Evolutionary conservation across 768 basidiomycete genomes (phyloP).

Genomic region (Tephrocybe rancida): DNA sequence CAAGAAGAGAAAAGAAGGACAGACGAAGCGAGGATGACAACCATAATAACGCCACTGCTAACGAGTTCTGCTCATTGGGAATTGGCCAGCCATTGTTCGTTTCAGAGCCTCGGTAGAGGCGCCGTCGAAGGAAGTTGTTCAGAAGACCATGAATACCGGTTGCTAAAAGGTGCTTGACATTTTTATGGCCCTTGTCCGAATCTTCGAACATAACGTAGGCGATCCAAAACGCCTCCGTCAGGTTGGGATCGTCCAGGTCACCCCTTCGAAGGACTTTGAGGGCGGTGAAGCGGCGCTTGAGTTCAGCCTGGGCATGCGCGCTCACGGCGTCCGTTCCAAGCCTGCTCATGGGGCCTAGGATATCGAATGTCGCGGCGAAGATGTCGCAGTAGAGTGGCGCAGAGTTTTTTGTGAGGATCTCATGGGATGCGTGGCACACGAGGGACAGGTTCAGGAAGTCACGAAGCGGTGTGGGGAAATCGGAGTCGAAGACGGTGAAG

Average conservation of each 20-base stretch:
- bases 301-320: slow-evolving; percentile 42
- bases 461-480: slow-evolving; percentile 33
- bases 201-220: slow-evolving; percentile 63
- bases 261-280: slow-evolving; percentile 47
- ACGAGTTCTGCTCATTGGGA: slow-evolving; percentile 43
- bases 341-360: slow-evolving; percentile 40
- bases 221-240: slow-evolving; percentile 50
- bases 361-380: slow-evolving; percentile 53
- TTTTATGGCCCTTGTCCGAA: slow-evolving; percentile 46
- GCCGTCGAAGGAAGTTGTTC: slow-evolving; percentile 37
- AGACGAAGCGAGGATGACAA: slow-evolving; percentile 40
- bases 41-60: slow-evolving; percentile 54
- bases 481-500: slow-evolving; percentile 27
- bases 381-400: slow-evolving; percentile 37
- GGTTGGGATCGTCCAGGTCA: slow-evolving; percentile 32
- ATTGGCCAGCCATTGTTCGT: slow-evolving; percentile 51
- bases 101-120: slow-evolving; percentile 38
- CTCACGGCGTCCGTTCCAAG: slow-evolving; percentile 29
- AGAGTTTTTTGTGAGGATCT: slow-evolving; percentile 24
- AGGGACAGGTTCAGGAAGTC: slow-evolving; percentile 31
- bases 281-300: slow-evolving; percentile 43
- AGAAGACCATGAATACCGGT: slow-evolving; percentile 45
- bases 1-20: slow-evolving; percentile 16
- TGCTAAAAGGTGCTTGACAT: slow-evolving; percentile 46
- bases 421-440: slow-evolving; percentile 33